Percentiles rank a stretch among this genome's conserved stretches.
Evolutionary conservation across 192 early-diverging fungal species (phyloP).

Genomic region (Phycomyces blakesleeanus): DNA sequence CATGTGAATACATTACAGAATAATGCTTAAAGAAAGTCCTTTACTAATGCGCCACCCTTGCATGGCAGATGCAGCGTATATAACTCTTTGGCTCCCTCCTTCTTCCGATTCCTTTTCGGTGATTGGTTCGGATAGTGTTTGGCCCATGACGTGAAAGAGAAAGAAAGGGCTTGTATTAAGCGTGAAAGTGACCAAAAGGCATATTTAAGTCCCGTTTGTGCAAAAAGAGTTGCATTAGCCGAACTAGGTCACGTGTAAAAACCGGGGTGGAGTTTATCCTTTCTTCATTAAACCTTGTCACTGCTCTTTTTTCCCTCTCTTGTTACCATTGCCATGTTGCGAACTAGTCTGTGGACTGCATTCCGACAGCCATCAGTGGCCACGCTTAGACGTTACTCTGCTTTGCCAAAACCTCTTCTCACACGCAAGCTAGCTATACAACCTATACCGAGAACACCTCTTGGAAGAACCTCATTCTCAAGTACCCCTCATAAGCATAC

Average conservation of each 20-base stretch:
- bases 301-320: background rate
- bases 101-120: slow-evolving; percentile 78
- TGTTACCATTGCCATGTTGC: background rate
- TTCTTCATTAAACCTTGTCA: background rate
- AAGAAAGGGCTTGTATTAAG: slow-evolving; percentile 15
- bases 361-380: background rate
- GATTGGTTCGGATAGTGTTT: slow-evolving; percentile 92
- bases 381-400: background rate
- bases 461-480: background rate
- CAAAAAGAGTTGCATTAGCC: too few species aligned
- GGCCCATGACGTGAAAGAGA: slow-evolving; percentile 71
- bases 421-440: background rate
- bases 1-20: background rate
- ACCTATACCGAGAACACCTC: background rate
- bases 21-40: background rate
- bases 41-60: slow-evolving; percentile 95
- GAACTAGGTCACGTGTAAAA: too few species aligned
- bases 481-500: background rate
- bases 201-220: too few species aligned
- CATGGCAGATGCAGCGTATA: slow-evolving; percentile 88
- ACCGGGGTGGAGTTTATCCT: background rate
- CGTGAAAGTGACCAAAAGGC: too few species aligned
- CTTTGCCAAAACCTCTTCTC: background rate
- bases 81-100: slow-evolving; percentile 73
- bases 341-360: background rate